A percentile compares a stretch with the other conserved stretches of the same genome.
Evolutionary conservation across 2,329 filamentous ascomycete genomes (phyloP).

Genomic region (Botrytis cinerea): DNA sequence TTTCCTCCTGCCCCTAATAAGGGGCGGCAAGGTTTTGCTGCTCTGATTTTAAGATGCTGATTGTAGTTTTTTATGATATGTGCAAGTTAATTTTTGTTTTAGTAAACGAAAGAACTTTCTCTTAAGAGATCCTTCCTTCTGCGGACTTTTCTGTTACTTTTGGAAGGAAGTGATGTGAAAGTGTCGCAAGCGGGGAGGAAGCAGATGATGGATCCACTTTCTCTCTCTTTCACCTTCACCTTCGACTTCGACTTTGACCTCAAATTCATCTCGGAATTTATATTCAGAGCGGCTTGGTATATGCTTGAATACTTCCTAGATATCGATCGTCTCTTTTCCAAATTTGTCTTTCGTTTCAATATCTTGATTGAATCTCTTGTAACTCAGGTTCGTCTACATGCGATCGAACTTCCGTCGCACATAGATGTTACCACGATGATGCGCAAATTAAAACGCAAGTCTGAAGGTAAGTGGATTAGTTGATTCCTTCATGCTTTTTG

Average conservation of each 20-base stretch:
- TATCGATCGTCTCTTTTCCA: not conserved
- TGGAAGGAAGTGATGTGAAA: not conserved
- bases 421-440: not conserved
- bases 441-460: conserved; percentile 15
- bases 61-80: not conserved
- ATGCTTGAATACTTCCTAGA: not conserved
- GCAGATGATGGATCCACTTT: not conserved
- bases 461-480: conserved; percentile 7
- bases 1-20: not conserved
- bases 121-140: not conserved
- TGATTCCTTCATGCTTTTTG: not conserved
- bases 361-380: not conserved
- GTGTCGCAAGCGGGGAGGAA: not conserved
- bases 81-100: not conserved
- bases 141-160: not conserved
- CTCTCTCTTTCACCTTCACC: not conserved
- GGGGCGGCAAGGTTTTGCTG: not conserved
- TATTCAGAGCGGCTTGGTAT: not conserved
- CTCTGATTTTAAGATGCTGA: not conserved
- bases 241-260: not conserved
- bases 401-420: too few relatives aligned
- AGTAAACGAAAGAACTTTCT: too few relatives aligned
- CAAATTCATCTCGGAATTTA: not conserved
- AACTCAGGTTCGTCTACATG: not conserved
- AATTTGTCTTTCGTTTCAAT: not conserved